Percentiles rank a stretch among this genome's conserved stretches.
Conservation (phyloP, 768 basidiomycete genomes). For the Bullera alba region DNA sequence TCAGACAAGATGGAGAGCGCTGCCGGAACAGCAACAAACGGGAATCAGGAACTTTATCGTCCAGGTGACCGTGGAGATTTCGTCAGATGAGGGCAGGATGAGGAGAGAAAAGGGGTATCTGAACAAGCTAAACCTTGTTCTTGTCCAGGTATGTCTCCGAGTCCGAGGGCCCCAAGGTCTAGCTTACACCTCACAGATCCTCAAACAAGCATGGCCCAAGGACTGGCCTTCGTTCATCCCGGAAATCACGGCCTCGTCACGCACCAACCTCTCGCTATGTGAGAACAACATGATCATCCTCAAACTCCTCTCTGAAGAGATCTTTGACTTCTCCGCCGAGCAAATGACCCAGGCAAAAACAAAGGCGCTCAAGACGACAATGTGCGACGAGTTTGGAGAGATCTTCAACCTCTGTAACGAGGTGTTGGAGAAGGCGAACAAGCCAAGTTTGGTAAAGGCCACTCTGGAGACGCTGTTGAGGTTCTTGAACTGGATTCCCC, state of each 20-base stretch:
- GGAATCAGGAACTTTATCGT: slow-evolving; percentile 97
- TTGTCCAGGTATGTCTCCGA: slow-evolving; percentile 69
- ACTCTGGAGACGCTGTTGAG: slow-evolving; percentile 90
- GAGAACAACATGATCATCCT: slow-evolving; percentile 99
- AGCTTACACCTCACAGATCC: slow-evolving; percentile 57
- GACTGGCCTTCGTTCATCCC: slow-evolving; percentile 98
- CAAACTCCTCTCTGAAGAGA: slow-evolving; percentile 93
- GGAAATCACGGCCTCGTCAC: slow-evolving; percentile 93
- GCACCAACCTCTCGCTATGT: slow-evolving; percentile 89
- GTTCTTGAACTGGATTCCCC: slow-evolving; percentile 98
- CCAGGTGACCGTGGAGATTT: slow-evolving; percentile 81
- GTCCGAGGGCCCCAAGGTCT: background rate
- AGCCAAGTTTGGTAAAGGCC: slow-evolving; percentile 84
- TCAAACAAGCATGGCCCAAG: slow-evolving; percentile 99
- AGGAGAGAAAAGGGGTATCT: slow-evolving; percentile 75
- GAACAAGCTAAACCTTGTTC: slow-evolving; percentile 92
- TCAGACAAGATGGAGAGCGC: slow-evolving; percentile 86
- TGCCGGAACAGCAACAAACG: slow-evolving; percentile 88
- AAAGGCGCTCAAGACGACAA: slow-evolving; percentile 93
- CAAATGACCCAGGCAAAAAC: slow-evolving; percentile 98
- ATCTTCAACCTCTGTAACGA: slow-evolving; percentile 97
- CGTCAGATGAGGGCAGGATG: slow-evolving; percentile 80
- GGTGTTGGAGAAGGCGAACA: slow-evolving; percentile 93
- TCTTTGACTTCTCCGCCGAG: slow-evolving; percentile 97
- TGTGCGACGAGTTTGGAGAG: slow-evolving; percentile 94